Conservation (phyloP, 1,284 basidiomycete genomes). For the Acaromyces ingoldii region DNA sequence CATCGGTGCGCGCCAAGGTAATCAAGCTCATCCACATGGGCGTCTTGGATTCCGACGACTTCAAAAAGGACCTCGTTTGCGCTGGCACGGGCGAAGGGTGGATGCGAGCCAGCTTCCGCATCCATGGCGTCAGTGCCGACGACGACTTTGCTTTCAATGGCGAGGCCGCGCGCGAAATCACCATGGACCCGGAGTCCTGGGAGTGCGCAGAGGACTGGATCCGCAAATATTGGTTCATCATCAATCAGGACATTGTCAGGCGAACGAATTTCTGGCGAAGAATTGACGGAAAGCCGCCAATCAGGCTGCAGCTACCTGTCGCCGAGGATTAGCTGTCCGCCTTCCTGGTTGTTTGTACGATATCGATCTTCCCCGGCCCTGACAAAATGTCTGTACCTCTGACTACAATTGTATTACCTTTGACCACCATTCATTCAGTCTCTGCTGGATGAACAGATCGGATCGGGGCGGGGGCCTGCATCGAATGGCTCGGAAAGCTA, state of each 20-base stretch:
- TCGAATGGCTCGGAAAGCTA: too few species aligned
- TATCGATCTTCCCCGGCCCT: too few species aligned
- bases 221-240: not conserved
- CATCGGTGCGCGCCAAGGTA: not conserved
- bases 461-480: too few species aligned
- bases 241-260: not conserved
- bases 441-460: too few species aligned
- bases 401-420: too few species aligned
- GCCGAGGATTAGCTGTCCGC: too few species aligned
- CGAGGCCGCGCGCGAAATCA: not conserved
- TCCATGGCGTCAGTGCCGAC: not conserved
- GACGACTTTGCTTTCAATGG: not conserved
- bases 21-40: not conserved
- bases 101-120: not conserved
- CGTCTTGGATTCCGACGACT: not conserved
- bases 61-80: not conserved
- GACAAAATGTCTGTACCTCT: too few species aligned
- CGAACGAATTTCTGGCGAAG: not conserved
- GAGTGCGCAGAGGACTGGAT: not conserved
- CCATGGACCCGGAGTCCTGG: not conserved
- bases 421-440: too few species aligned
- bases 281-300: not conserved
- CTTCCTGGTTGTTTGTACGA: too few species aligned
- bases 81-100: not conserved
- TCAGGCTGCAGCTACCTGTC: too few species aligned